phyloP scores from a whole-genome alignment of 2,329 filamentous ascomycete genomes.

The Hypoxylon sp. region DNA sequence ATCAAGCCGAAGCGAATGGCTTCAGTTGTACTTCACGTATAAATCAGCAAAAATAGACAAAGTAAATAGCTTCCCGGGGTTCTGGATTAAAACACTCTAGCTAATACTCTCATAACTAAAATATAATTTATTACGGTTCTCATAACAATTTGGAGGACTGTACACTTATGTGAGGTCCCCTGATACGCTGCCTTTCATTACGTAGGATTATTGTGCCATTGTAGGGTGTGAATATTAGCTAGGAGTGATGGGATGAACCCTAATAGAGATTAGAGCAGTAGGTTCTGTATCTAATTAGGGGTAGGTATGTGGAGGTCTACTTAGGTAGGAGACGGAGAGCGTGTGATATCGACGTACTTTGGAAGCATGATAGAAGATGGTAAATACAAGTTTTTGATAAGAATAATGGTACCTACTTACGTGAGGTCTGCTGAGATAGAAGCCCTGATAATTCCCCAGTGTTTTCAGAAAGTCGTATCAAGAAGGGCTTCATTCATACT shows the following conservation, averaged over 20 bases:
- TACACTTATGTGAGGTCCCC: background rate
- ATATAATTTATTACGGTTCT: too few relatives aligned
- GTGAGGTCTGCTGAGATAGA: background rate
- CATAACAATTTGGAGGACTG: background rate
- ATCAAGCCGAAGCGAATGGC: background rate
- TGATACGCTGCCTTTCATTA: background rate
- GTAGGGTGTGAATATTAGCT: background rate
- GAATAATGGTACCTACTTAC: background rate
- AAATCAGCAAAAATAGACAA: background rate
- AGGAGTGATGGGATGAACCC: background rate
- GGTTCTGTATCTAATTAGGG: background rate
- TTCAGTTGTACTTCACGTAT: background rate
- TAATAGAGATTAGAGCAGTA: background rate
- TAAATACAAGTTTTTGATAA: background rate
- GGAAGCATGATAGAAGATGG: too few relatives aligned
- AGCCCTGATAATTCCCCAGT: background rate
- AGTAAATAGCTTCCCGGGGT: background rate
- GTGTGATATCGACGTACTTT: too few relatives aligned
- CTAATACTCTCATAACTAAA: background rate
- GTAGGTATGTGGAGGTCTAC: background rate
- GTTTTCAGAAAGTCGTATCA: background rate
- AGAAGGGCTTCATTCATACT: background rate
- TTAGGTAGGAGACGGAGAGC: background rate
- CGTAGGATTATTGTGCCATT: background rate
- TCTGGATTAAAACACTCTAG: background rate